Conservation (phyloP, 2,329 filamentous ascomycete species). For the Zasmidium angulare region DNA sequence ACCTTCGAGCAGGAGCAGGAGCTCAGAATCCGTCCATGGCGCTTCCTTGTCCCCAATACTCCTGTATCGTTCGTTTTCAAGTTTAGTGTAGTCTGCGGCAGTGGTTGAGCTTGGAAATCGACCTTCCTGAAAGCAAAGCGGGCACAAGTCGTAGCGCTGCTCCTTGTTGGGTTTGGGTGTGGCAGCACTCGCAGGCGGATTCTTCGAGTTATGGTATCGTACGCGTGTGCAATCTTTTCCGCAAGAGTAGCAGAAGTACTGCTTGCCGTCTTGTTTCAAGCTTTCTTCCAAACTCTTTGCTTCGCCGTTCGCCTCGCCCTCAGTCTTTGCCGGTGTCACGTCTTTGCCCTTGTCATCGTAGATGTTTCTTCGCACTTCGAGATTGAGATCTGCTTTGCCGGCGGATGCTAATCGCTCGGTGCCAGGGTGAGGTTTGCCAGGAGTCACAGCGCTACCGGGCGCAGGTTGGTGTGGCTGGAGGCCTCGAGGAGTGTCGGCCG, state of each 20-base stretch:
- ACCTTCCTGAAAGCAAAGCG: conserved; percentile 83
- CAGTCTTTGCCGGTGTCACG: conserved; percentile 59
- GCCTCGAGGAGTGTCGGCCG: conserved; percentile 91
- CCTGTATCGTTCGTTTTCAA: conserved; percentile 84
- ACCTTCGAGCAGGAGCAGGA: conserved; percentile 83
- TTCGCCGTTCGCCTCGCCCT: conserved; percentile 66
- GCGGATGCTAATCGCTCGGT: conserved; percentile 72
- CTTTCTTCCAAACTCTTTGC: conserved; percentile 61
- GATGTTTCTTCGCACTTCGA: conserved; percentile 92
- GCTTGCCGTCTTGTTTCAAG: conserved; percentile 63
- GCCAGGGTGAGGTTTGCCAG: conserved; percentile 61
- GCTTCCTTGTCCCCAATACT: conserved; percentile 78
- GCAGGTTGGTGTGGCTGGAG: conserved; percentile 94
- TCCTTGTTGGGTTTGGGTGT: conserved; percentile 55
- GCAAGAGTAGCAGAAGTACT: conserved; percentile 83
- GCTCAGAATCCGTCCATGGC: conserved; percentile 87
- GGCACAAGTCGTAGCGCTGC: conserved; percentile 83
- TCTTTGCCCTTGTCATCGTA: conserved; percentile 92
- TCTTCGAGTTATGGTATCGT: conserved; percentile 69
- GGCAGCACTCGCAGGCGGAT: conserved; percentile 46
- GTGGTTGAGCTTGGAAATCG: conserved; percentile 78
- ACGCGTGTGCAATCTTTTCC: conserved; percentile 81
- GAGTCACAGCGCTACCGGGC: conserved; percentile 64
- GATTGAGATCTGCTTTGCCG: conserved; percentile 77
- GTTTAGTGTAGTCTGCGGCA: conserved; percentile 78